Base-by-base conservation (phyloP, 2,329 filamentous ascomycete species). In the Arachnomyces sp. region DNA sequence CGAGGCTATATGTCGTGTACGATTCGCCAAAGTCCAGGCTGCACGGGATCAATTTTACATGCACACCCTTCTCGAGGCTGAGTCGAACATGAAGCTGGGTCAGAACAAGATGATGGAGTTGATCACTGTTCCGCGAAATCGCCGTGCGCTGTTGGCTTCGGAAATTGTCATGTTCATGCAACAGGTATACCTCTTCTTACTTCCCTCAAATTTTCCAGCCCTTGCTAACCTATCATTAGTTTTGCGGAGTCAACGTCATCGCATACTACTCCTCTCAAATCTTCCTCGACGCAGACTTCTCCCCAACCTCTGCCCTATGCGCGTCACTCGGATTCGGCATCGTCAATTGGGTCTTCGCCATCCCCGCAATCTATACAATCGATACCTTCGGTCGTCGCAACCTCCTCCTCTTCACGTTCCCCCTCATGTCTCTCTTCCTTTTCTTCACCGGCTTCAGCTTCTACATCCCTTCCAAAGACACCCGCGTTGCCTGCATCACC, bases 91-190 rank as follows among this genome's bases (percentile, higher is more conserved):
- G 61, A 59, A 66, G 1, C 61, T 72, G 4, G 68, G 73, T 11
- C 60, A 67, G 41, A 72, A 62, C 46, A 70, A 72, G 42, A 42
- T 80, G 43, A 65, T 71, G 48, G 77, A 82, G 50, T 56, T 83
- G 17, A 67, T 81, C 36, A 75, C 70, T 0, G 66, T 82, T 14
- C 74, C 76, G 11, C 73, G 79, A 34, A 82, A 81, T 53, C 72
- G 78, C 13, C 74, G 78, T 39, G 78, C 75, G 2, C 69, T 77
- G 61, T 50, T 78, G 12, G 78, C 76, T 2, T 77, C 74, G 1
- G 68, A 78, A 51, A 71, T 80, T 31, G 75, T 80, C 44, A 82
- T 82, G 78, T 81, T 80, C 46, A 74, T 80, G 71, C 78, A 83
- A 51, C 78, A 82, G 56, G 71, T 70, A 46, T 44, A 44, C 44